Evolutionary conservation across 2,329 filamentous ascomycete species (phyloP).

Genomic region (Penicillium sp.): DNA sequence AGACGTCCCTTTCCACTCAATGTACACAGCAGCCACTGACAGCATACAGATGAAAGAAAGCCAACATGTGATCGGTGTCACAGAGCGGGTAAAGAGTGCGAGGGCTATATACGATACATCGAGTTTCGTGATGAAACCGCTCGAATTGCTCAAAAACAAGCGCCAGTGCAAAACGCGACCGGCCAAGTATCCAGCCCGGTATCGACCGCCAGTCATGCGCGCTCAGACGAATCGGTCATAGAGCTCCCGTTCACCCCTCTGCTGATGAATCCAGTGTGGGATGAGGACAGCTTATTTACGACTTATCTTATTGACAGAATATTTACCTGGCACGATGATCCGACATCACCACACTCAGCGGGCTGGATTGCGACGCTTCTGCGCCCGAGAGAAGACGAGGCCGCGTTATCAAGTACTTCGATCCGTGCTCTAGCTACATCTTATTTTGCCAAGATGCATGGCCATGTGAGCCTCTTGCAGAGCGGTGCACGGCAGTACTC

Average conservation of each 20-base stretch:
- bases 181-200: neutral
- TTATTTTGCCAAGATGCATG: slow-evolving; percentile 12
- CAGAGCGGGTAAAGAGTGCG: slow-evolving; percentile 9
- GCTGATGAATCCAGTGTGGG: slow-evolving; percentile 4
- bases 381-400: neutral
- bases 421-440: slow-evolving; percentile 9
- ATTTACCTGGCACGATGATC: slow-evolving; percentile 12
- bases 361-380: slow-evolving; percentile 8
- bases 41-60: slow-evolving; percentile 11
- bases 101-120: slow-evolving; percentile 10
- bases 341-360: neutral
- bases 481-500: slow-evolving; percentile 9
- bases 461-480: slow-evolving; percentile 1
- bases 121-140: slow-evolving; percentile 12
- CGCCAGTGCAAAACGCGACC: neutral
- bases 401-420: slow-evolving; percentile 2
- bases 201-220: neutral
- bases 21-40: neutral
- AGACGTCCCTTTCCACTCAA: neutral
- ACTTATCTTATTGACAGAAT: slow-evolving; percentile 6
- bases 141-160: neutral
- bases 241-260: neutral
- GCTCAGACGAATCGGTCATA: neutral
- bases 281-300: slow-evolving; percentile 11
- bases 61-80: slow-evolving; percentile 13